Base-by-base conservation (phyloP, 352 stramenopile species). In the Globisporangium nodosum region DNA sequence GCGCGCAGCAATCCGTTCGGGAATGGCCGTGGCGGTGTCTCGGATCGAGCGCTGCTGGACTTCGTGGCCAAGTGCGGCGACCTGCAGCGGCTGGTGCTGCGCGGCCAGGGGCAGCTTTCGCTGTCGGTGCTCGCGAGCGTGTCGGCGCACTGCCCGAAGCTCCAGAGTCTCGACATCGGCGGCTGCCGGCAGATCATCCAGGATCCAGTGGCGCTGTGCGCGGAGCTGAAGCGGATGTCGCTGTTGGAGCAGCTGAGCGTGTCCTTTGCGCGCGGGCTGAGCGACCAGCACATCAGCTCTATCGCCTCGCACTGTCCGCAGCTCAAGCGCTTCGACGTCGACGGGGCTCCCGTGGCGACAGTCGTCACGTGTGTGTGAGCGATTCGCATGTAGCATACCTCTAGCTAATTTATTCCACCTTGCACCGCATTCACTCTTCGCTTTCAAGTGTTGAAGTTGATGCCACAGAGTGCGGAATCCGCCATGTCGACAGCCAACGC, bases 1-100 rank as follows among this genome's bases (percentile, higher is more conserved):
- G 71, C 75, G 31, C 69, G 70, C 20, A 90, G 80, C 56, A 90
- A 88, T 58, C 80, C 77, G 1, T 90, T 88, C 56, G 77, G 76
- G 18, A 71, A 74, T 53, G 64, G 75, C 24, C 80, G 74, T 18
- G 70, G 74, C 21, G 74, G 77, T 0, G 68, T 90, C 16, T 85
- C 63, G 16, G 73, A 90, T 45, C 57, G 60, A 2, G 72, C 65
- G 15, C 53, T 90, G 20, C 62, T 66, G 30, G 67, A 78, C 18
- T 63, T 90, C 15, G 60, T 66, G 21, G 69, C 61, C 52, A 76
- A 74, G 37, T 90, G 80, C 49, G 52, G 51, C 0, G 43, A 63
- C 0, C 51, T 90, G 18, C 51, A 82, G 61, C 65, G 80, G 3
- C 60, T 88, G 5, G 66, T 69, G 7, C 46, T 90, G 12, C 74